Evolutionary conservation across 495 filamentous ascomycete species (phyloP).

Genomic region (Hypoxylon perforatum): DNA sequence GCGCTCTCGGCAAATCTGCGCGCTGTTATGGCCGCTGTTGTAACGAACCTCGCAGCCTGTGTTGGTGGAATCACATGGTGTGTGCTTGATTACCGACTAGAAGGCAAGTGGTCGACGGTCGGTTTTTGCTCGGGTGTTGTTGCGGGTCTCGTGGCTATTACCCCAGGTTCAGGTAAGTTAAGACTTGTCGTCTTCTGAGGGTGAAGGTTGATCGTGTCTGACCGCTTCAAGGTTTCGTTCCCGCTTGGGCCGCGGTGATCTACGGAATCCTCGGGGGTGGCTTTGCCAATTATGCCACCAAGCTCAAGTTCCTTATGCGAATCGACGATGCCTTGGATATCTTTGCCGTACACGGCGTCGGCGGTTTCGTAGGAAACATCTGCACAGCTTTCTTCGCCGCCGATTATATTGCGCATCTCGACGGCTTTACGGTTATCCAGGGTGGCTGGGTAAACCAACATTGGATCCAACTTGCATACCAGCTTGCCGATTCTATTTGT

Average conservation of each 20-base stretch:
- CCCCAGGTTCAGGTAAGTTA: conserved; percentile 76
- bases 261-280: conserved; percentile 86
- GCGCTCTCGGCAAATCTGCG: conserved; percentile 91
- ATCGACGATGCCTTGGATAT: conserved; percentile 95
- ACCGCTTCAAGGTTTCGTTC: conserved; percentile 73
- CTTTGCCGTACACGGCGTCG: conserved; percentile 90
- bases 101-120: conserved; percentile 96
- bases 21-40: conserved; percentile 78
- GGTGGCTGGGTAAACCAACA: conserved; percentile 93
- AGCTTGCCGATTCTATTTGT: conserved; percentile 86
- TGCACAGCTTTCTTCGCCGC: conserved; percentile 92
- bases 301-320: conserved; percentile 88
- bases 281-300: conserved; percentile 94
- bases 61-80: conserved; percentile 96
- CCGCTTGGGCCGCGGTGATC: conserved; percentile 90
- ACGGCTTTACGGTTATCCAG: conserved; percentile 74
- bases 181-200: neutral
- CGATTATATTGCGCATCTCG: conserved; percentile 91
- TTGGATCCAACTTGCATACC: conserved; percentile 89
- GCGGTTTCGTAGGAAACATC: conserved; percentile 89
- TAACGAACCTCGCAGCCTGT: conserved; percentile 81
- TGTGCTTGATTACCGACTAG: conserved; percentile 91
- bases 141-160: conserved; percentile 92
- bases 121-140: conserved; percentile 97
- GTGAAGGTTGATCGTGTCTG: conserved; percentile 7